Conservation (phyloP, 495 filamentous ascomycete species). For the Thozetella sp. region DNA sequence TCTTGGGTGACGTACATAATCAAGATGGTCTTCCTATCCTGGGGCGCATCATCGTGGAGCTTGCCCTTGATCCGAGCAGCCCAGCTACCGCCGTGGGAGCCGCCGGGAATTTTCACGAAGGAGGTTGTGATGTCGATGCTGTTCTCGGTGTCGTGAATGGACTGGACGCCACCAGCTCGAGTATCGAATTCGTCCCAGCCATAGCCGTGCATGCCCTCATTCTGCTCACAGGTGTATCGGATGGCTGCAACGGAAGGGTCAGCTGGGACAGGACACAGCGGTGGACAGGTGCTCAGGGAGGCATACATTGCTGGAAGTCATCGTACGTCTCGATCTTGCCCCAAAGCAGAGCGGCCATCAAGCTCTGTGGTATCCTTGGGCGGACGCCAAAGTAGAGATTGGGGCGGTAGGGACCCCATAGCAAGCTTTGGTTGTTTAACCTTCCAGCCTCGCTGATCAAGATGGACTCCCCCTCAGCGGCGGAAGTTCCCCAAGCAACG, state of each 20-base stretch:
- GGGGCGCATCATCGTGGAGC: slow-evolving; percentile 65
- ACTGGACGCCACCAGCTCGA: slow-evolving; percentile 81
- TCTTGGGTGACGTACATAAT: slow-evolving; percentile 83
- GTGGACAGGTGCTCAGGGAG: not conserved
- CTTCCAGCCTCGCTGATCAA: slow-evolving; percentile 53
- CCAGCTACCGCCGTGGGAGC: slow-evolving; percentile 88
- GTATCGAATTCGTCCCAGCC: slow-evolving; percentile 98
- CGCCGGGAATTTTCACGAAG: slow-evolving; percentile 92
- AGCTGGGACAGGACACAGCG: slow-evolving; percentile 7
- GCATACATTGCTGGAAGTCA: slow-evolving; percentile 78
- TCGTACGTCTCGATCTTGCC: slow-evolving; percentile 79
- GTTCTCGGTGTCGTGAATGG: slow-evolving; percentile 87
- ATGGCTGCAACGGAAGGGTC: slow-evolving; percentile 58
- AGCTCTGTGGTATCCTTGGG: slow-evolving; percentile 82
- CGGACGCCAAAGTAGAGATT: slow-evolving; percentile 96
- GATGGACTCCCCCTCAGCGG: slow-evolving; percentile 32
- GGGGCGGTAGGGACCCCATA: slow-evolving; percentile 96
- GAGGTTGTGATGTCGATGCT: slow-evolving; percentile 86
- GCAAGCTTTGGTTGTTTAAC: slow-evolving; percentile 78
- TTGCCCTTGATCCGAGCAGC: slow-evolving; percentile 83
- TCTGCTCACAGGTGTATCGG: slow-evolving; percentile 93
- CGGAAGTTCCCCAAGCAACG: slow-evolving; percentile 1
- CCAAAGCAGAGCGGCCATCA: slow-evolving; percentile 89
- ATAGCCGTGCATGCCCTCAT: slow-evolving; percentile 93
- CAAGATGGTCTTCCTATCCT: slow-evolving; percentile 71